Percentiles rank a stretch among this genome's conserved stretches.
Evolutionary conservation across 2,329 filamentous ascomycete genomes (phyloP).

Genomic region (Aspergillus proliferans): DNA sequence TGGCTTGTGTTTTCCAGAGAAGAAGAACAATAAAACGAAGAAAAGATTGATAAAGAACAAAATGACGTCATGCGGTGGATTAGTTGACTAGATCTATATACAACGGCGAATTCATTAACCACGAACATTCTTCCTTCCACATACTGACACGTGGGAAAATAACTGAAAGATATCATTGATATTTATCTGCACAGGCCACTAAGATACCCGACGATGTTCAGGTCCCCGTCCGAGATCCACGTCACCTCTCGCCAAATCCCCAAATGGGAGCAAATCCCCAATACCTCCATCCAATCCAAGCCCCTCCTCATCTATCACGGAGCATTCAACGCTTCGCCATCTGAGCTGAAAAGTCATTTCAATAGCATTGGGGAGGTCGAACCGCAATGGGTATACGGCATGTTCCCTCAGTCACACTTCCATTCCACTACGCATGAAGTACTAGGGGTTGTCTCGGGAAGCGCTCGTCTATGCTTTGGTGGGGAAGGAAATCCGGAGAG

Average conservation of each 20-base stretch:
- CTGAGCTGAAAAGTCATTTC: slow-evolving; percentile 53
- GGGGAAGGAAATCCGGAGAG: slow-evolving; percentile 54
- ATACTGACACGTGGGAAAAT: too few relatives aligned
- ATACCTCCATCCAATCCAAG: slow-evolving; percentile 58
- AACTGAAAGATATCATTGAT: too few relatives aligned
- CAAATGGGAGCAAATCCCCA: slow-evolving; percentile 52
- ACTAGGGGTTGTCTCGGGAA: slow-evolving; percentile 53
- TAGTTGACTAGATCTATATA: neutral
- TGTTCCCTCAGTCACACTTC: slow-evolving; percentile 62
- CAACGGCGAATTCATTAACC: neutral
- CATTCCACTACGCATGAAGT: slow-evolving; percentile 64
- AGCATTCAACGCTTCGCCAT: slow-evolving; percentile 48
- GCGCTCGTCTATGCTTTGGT: slow-evolving; percentile 59
- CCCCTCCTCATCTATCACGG: slow-evolving; percentile 62
- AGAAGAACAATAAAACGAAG: too few relatives aligned
- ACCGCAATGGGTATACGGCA: slow-evolving; percentile 64
- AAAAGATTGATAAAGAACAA: neutral
- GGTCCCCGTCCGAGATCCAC: slow-evolving; percentile 45
- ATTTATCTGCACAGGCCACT: neutral
- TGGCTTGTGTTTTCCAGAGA: too few relatives aligned
- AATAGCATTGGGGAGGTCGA: slow-evolving; percentile 47
- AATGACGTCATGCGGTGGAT: slow-evolving; percentile 7
- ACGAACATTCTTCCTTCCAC: neutral
- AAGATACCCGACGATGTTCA: slow-evolving; percentile 24
- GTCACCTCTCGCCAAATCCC: slow-evolving; percentile 57